Base-by-base conservation (phyloP, 495 filamentous ascomycete species). In the Tuber indicum region DNA sequence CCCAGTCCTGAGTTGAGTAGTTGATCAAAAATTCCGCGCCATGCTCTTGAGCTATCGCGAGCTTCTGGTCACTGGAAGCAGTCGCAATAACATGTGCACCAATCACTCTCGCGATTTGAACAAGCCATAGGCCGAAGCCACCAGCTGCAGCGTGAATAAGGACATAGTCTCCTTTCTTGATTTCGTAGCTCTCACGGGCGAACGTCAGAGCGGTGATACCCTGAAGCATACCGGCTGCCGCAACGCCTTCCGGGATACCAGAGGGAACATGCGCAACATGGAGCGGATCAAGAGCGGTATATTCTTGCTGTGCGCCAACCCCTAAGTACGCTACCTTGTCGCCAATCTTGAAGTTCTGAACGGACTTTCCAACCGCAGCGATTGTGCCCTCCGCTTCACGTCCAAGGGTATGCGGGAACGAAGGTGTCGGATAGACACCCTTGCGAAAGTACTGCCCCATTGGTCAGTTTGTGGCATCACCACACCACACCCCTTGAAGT, bases 101-200 rank as follows among this genome's bases (percentile, higher is more conserved):
- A 42, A 94, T 88, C 1, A 86, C 85, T 72, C 87, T 87, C 39
- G 98, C 84, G 69, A 98, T 85, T 85, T 96, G 94, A 41, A 89
- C 91, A 74, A 98, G 86, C 85, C 91, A 89, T 66, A 91, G 86
- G 0, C 95, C 96, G 0, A 94, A 92, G 7, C 96, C 96, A 66
- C 96, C 96, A 14, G 94, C 94, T 0, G 96, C 96, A 0, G 96
- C 95, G 79, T 97, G 93, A 46, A 98, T 88, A 1, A 99, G 89
- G 12, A 96, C 88, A 90, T 91, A 96, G 75, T 97, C 93, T 1
- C 91, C 93, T 83, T 87, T 88, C 81, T 92, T 86, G 43, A 97
- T 92, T 1, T 86, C 83, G 76, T 94, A 89, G 19, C 91, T 88
- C 84, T 97, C 96, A 81, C 92, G 90, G 17, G 92, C 89, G 58